Base-by-base conservation (phyloP, 2,329 filamentous ascomycete genomes). In the Chaetomium olivaceum region DNA sequence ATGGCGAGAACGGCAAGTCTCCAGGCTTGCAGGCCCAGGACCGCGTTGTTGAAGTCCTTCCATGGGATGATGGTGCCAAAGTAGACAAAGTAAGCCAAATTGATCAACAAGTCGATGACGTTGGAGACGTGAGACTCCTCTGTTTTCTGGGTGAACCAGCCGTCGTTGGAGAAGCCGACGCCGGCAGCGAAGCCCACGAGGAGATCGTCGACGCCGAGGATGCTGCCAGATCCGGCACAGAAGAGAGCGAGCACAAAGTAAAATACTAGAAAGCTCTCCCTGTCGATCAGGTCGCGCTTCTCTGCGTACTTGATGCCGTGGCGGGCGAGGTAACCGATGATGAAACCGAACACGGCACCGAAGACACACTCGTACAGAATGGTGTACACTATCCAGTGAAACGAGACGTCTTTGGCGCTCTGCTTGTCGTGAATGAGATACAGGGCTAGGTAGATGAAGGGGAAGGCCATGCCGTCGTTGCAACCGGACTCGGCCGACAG, bases 401-500 rank as follows among this genome's bases (percentile, higher is more conserved):
- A 89, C 19, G 89, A 86, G 51, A 96, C 91, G 62, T 91, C 78
- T 56, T 80, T 79, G 5, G 90, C 87, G 71, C 90, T 77, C 31
- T 87, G 87, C 68, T 89, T 83, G 76, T 94, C 97, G 70, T 90
- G 87, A 70, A 98, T 91, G 56, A 98, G 85, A 77, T 97, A 98
- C 33, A 97, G 82, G 0, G 91, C 89, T 33, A 99, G 84, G 76
- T 99, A 99, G 73, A 99, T 87, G 77, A 99, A 99, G 0, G 95
- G 95, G 75, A 99, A 99, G 1, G 95, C 95, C 95, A 99, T 99
- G 79, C 95, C 95, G 77, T 99, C 95, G 83, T 99, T 99, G 80
- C 95, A 99, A 33, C 95, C 95, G 8, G 95, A 99, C 79, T 99
- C 95, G 64, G 93, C 93, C 4, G 95, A 99, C 14, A 99, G 83